These are phyloP conservation scores for Zalaria obscura DNA, from an alignment of 2,329 filamentous ascomycete genomes.

Conservation along the genomic window DNA sequence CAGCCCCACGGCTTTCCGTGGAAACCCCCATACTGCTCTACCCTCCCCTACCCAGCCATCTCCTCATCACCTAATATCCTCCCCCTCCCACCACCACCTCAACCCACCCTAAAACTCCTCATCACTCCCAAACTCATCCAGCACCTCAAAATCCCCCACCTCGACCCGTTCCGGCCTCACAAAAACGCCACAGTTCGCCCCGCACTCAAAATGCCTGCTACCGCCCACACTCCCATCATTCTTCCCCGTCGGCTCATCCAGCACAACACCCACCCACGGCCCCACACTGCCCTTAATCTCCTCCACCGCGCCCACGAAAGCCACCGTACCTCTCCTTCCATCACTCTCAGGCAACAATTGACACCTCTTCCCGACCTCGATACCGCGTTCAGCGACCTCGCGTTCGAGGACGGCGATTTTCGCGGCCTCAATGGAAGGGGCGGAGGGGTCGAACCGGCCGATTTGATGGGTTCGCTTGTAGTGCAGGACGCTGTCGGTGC, in stretches of 20 bases:
- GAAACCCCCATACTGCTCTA: no score
- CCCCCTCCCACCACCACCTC: not conserved
- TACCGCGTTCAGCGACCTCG: constrained; percentile 56
- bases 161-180: constrained; percentile 67
- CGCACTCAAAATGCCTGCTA: constrained; percentile 56
- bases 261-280: constrained; percentile 55
- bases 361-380: constrained; percentile 27
- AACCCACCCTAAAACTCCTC: constrained; percentile 41
- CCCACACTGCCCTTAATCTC: constrained; percentile 48
- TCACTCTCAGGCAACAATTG: constrained; percentile 47
- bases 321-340: constrained; percentile 51
- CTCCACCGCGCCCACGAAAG: constrained; percentile 58
- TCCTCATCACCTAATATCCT: no score
- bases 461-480: constrained; percentile 94
- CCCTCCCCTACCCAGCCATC: no score
- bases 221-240: constrained; percentile 61
- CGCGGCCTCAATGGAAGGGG: constrained; percentile 57
- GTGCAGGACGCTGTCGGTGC: constrained; percentile 75
- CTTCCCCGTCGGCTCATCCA: constrained; percentile 71
- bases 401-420: constrained; percentile 54
- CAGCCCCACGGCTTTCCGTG: no score
- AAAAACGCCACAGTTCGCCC: constrained; percentile 61
- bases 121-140: constrained; percentile 61
- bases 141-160: constrained; percentile 53
- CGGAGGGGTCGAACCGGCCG: constrained; percentile 86